These are phyloP conservation scores for Prosopis cineraria DNA, from an alignment of 306 rosid species.

Conservation along the genomic window DNA sequence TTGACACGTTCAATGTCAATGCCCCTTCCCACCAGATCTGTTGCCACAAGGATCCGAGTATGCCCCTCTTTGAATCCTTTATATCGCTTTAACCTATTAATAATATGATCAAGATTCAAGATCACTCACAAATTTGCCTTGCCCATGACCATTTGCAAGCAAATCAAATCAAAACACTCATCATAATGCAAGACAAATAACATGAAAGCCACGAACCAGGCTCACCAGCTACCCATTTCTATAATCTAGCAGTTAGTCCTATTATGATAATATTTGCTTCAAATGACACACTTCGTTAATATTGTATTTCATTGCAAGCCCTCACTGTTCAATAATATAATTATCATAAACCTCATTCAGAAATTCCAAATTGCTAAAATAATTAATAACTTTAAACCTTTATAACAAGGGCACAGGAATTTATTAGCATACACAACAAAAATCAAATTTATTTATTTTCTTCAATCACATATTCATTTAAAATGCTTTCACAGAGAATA, in stretches of 20 bases:
- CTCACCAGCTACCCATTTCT: not conserved
- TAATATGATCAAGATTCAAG: not conserved
- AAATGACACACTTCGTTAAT: not conserved
- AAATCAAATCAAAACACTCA: not conserved
- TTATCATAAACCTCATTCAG: conserved; percentile 13
- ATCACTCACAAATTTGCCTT: not conserved
- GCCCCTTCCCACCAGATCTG: conserved; percentile 83
- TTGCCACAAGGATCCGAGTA: conserved; percentile 77
- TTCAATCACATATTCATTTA: not conserved
- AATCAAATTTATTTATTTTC: not conserved
- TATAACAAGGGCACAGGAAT: not conserved
- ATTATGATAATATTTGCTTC: not conserved
- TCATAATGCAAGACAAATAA: not conserved
- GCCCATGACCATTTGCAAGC: conserved; percentile 15
- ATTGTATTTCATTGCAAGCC: not conserved
- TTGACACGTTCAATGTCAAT: conserved; percentile 83
- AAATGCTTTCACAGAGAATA: not conserved
- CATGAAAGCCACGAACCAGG: not conserved
- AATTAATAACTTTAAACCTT: not conserved
- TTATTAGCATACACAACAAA: not conserved
- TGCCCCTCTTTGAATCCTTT: conserved; percentile 83
- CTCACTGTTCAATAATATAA: not conserved
- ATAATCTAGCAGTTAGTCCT: not conserved
- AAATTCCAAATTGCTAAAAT: not conserved
- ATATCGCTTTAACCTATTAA: conserved; percentile 67